Evolutionary conservation across 1,284 basidiomycete genomes (phyloP), one percentile per base, ranked within the genome.

Genomic region (Microbotryomycetes sp.): DNA sequence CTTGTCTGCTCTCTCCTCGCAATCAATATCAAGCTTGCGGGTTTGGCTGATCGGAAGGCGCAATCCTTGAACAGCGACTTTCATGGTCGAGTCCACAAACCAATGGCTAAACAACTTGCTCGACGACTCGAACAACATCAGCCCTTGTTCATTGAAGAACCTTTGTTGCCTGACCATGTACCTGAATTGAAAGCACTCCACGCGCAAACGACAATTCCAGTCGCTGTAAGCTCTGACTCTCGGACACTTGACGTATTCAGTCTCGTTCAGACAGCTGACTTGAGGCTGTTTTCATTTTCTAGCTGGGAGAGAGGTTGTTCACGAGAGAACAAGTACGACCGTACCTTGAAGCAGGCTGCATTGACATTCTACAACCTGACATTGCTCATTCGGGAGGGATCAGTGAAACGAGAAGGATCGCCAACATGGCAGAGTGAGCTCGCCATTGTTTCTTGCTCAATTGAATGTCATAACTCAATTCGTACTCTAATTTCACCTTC

Each of bases 101-200:
- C 83, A 6, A 86, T 88, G 81, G 85, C 86, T n/a, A 87, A 85
- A 72, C 86, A 87, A 72, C 81, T 89, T 14, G 86, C 84, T 4
- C 81, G 80, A 62, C 75, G 82, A 3, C 79, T 89, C 4, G 86
- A 87, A 66, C 83, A 83, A 6, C 79, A 84, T 58, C 78, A 80
- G 31, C 85, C 86, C 0, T 74, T 89, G 22, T 89, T 88, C 74
- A 86, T 88, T 68, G 86, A 89, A 78, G 86, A 88, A 70, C 85
- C 86, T 0, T 82, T 88, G 46, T 82, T 86, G 2, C 77, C 78
- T 3, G 77, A 77, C 6, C 75, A 78, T 55, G 74, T 77, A 53
- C 74, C 75, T 55, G 78, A 79, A 72, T 70, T 78, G 59, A 76
- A 78, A 66, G 76, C 78, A 60, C 70, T 79, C 53, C 78, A 79